phyloP scores from a whole-genome alignment of 1,284 basidiomycete species.

The Ceratorhiza oryzae-sativae region DNA sequence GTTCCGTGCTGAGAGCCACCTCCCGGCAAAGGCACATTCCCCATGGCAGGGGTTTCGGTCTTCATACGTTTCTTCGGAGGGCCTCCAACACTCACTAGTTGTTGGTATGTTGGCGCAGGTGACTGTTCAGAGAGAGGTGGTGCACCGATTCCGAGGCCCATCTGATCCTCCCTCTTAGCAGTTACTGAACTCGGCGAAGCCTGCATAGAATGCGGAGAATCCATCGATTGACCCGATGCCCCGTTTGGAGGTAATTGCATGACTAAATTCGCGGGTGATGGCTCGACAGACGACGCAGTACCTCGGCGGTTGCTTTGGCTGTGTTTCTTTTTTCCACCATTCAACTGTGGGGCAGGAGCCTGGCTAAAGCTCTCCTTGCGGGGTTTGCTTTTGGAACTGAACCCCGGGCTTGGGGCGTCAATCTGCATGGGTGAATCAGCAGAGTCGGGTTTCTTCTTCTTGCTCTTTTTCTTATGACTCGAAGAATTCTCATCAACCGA shows the following conservation, averaged over 20 bases:
- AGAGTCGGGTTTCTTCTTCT: conserved; percentile 18
- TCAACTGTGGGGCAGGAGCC: conserved; percentile 1
- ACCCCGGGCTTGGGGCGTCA: conserved; percentile 14
- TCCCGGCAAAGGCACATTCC: conserved; percentile 17
- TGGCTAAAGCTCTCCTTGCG: conserved; percentile 29
- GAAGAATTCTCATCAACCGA: conserved; percentile 9
- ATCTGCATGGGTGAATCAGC: conserved; percentile 30
- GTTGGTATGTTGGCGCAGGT: conserved; percentile 6
- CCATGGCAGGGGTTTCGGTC: conserved; percentile 19
- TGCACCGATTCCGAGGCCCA: conserved; percentile 10
- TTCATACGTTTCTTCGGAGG: conserved; percentile 35
- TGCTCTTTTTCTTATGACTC: conserved; percentile 29
- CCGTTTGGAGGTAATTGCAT: conserved; percentile 10
- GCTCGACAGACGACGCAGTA: conserved; percentile 30
- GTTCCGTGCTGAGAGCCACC: conserved; percentile 33
- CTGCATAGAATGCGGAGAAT: conserved; percentile 32
- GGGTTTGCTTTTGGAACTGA: conserved; percentile 16
- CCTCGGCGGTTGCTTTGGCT: conserved; percentile 4
- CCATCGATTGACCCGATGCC: not conserved
- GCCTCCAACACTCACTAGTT: conserved; percentile 4
- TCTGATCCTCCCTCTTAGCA: conserved; percentile 23
- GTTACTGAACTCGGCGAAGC: conserved; percentile 11
- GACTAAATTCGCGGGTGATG: conserved; percentile 12
- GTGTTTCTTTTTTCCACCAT: conserved; percentile 27
- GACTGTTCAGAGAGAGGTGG: conserved; percentile 13